Evolutionary conservation across 257 asterid species (phyloP).

Genomic region (Primulina tabacum): DNA sequence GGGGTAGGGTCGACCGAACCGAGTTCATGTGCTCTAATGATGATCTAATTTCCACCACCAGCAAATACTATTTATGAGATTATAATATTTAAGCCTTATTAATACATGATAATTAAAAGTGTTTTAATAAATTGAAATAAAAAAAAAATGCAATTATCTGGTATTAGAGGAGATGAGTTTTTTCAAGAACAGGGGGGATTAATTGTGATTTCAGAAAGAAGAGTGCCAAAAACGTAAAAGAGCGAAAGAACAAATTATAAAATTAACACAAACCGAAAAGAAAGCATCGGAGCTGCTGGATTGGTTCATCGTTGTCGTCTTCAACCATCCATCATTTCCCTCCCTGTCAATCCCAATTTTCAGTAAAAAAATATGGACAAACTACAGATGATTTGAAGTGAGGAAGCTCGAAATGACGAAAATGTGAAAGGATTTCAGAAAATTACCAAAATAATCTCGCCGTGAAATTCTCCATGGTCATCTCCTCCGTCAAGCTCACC

Average conservation of each 20-base stretch:
- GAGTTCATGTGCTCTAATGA: no score
- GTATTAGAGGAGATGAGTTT: no score
- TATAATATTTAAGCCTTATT: no score
- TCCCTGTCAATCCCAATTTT: conserved; percentile 29
- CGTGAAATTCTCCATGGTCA: conserved; percentile 41
- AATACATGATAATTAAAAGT: no score
- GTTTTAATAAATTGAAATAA: not conserved
- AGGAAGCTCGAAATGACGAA: not conserved
- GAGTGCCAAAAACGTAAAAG: not conserved
- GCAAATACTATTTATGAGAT: no score
- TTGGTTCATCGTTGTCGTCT: conserved; percentile 31
- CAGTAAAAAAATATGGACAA: not conserved
- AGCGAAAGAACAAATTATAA: not conserved
- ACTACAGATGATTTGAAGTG: not conserved
- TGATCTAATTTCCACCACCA: no score
- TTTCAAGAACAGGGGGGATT: not conserved
- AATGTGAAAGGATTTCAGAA: not conserved
- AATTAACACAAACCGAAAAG: conserved; percentile 43
- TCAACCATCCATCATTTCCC: conserved; percentile 45
- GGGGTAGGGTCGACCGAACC: no score
- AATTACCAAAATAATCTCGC: conserved; percentile 45
- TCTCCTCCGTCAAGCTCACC: conserved; percentile 64
- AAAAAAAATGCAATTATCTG: no score
- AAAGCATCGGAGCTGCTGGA: conserved; percentile 53
- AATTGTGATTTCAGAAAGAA: not conserved